Conservation (phyloP, 2,329 filamentous ascomycete species). For the Ceratocystis papillata region DNA sequence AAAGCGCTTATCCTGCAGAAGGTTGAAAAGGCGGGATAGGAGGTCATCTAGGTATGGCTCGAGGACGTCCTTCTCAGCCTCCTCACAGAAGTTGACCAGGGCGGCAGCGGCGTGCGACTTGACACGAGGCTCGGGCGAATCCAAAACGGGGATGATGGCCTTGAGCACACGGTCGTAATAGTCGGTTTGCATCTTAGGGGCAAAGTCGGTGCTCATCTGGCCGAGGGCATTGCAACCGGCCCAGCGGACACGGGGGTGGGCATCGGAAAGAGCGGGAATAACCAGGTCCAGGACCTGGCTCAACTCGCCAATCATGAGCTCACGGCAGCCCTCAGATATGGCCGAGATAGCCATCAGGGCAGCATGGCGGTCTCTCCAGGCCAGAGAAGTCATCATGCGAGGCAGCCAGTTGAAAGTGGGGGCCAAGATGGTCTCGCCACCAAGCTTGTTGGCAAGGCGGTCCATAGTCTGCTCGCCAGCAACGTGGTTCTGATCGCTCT, state of each 20-base stretch:
- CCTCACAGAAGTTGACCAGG: slow-evolving; percentile 97
- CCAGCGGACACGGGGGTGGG: slow-evolving; percentile 89
- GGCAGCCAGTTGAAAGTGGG: slow-evolving; percentile 96
- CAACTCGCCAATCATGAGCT: slow-evolving; percentile 89
- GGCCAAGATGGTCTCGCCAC: slow-evolving; percentile 80
- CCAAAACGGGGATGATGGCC: slow-evolving; percentile 83
- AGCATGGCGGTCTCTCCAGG: slow-evolving; percentile 91
- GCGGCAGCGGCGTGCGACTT: slow-evolving; percentile 97
- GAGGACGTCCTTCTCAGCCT: slow-evolving; percentile 82
- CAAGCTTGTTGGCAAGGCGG: slow-evolving; percentile 89
- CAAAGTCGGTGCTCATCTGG: slow-evolving; percentile 99
- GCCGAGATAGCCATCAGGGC: slow-evolving; percentile 98
- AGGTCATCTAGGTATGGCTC: slow-evolving; percentile 90
- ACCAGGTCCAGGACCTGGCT: slow-evolving; percentile 90
- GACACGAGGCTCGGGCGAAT: slow-evolving; percentile 82
- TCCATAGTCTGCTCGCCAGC: slow-evolving; percentile 99
- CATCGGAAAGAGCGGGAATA: slow-evolving; percentile 79
- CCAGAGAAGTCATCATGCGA: slow-evolving; percentile 89
- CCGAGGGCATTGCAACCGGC: slow-evolving; percentile 97
- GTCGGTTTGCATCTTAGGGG: slow-evolving; percentile 93
- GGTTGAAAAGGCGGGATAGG: slow-evolving; percentile 70
- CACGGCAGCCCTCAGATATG: slow-evolving; percentile 92
- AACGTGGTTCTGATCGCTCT: slow-evolving; percentile 94
- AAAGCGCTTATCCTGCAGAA: slow-evolving; percentile 86
- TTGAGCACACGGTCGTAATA: slow-evolving; percentile 80